Percentiles rank a stretch among this genome's conserved stretches.
These are phyloP conservation scores for Kodamaea restingae DNA, from an alignment of 805 yeast species.

Conservation along the genomic window DNA sequence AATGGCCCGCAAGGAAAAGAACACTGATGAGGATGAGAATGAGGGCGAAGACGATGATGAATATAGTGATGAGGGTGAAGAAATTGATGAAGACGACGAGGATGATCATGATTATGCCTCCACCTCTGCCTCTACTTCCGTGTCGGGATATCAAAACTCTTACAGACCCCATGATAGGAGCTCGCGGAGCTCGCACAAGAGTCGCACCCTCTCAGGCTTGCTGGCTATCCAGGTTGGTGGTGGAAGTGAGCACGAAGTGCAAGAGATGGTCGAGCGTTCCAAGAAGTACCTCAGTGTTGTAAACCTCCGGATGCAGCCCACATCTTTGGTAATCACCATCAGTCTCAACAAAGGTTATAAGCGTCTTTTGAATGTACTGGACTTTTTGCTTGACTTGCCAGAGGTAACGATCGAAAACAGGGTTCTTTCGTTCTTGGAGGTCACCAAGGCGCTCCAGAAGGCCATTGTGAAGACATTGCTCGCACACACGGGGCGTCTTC, in stretches of 20 bases:
- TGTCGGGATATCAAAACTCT: no score
- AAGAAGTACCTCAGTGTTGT: slow-evolving; percentile 67
- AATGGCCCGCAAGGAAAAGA: slow-evolving; percentile 7
- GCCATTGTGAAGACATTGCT: slow-evolving; percentile 29
- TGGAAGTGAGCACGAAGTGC: slow-evolving; percentile 26
- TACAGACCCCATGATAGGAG: neutral
- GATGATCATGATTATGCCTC: no score
- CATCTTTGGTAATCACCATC: slow-evolving; percentile 33
- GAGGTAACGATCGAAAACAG: slow-evolving; percentile 27
- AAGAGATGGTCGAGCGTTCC: slow-evolving; percentile 73
- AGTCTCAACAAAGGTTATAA: slow-evolving; percentile 31
- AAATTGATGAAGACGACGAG: no score
- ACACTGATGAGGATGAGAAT: slow-evolving; percentile 5
- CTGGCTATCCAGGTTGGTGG: slow-evolving; percentile 1
- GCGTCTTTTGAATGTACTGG: slow-evolving; percentile 35
- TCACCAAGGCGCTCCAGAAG: slow-evolving; percentile 31
- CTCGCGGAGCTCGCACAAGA: neutral
- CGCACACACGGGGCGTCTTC: slow-evolving; percentile 32
- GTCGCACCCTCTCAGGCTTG: neutral
- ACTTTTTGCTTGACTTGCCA: slow-evolving; percentile 32
- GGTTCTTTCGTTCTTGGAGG: slow-evolving; percentile 33
- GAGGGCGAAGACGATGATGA: neutral
- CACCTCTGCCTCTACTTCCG: no score
- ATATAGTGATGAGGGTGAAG: neutral
- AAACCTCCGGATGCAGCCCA: slow-evolving; percentile 38